Conservation (phyloP, 2,329 filamentous ascomycete species). For the Diplodia scrobiculata region DNA sequence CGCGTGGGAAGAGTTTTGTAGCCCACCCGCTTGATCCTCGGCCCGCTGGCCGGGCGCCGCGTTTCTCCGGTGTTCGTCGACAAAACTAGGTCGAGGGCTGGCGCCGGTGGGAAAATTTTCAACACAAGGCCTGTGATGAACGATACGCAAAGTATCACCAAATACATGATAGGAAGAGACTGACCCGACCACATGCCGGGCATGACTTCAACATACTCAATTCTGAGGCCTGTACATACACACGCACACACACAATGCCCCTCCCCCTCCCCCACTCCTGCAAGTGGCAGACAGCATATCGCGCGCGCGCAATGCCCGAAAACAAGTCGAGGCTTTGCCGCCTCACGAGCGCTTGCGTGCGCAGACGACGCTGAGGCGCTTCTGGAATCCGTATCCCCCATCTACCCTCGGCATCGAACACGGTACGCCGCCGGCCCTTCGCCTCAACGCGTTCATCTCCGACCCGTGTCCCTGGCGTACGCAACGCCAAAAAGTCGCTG, state of each 20-base stretch:
- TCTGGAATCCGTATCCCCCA: constrained; percentile 22
- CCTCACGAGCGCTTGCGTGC: constrained; percentile 4
- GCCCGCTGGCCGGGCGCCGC: background rate
- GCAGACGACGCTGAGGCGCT: constrained; percentile 18
- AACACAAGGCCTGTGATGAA: constrained; percentile 45
- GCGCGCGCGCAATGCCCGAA: constrained; percentile 8
- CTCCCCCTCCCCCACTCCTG: constrained; percentile 25
- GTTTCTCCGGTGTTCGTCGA: constrained; percentile 12
- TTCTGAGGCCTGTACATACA: constrained; percentile 40
- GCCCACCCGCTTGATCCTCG: background rate
- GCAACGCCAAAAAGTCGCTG: constrained; percentile 20
- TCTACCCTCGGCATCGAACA: constrained; percentile 14
- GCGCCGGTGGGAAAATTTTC: constrained; percentile 30
- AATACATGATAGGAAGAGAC: constrained; percentile 47
- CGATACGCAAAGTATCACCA: constrained; percentile 32
- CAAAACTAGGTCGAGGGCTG: constrained; percentile 26
- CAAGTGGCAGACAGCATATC: constrained; percentile 11
- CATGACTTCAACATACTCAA: constrained; percentile 42
- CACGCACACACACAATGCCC: background rate
- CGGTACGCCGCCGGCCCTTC: constrained; percentile 23
- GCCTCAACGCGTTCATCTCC: constrained; percentile 21
- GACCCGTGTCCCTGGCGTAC: constrained; percentile 22
- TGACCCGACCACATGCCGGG: constrained; percentile 39
- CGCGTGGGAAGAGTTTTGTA: constrained; percentile 12
- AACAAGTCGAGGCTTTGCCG: constrained; percentile 16